Evolutionary conservation across 306 rosid species (phyloP), one percentile per base, ranked within the genome.

Genomic region (Lathyrus aphaca): DNA sequence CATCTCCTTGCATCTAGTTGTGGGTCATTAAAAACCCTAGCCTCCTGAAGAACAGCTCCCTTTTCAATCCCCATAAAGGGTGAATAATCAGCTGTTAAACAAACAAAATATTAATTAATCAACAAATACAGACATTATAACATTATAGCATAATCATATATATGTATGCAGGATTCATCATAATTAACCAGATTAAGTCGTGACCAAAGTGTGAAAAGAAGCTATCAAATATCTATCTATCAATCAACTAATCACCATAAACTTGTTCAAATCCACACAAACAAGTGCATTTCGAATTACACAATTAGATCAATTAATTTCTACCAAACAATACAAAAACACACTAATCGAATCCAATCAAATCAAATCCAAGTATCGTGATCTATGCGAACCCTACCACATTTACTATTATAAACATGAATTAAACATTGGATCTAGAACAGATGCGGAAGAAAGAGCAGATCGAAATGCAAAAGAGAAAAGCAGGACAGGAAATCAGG

Each of bases 31-130:
- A 94, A 94, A 82, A 94, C 99, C 71, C 99, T 83, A 68, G 99
- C 97, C 77, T 94, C 99, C 85, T 91, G 99, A 80, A 94, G 96
- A 73, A 91, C 97, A 61, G 95, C 92, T 29, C 97, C 99, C 86
- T 94, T 94, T 69, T 94, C 99, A 40, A 94, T 94, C 63, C 99
- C 99, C 84, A 86, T 3, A 72, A 94, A 94, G 6, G 99, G 99
- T 48, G 96, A 89, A 77, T 91, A 94, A 40, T 94, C 97, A 10
- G 77, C 95, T 87, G 89, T 58, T 75, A 76, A 78, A 45, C 57
- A 51, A 58, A 14, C 25, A 10, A 67, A 75, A 21, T 60, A 40
- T 13, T 11, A 56, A 78, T 77, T 71, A 68, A 68, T 80, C 69
- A 66, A 23, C 37, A 58, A 67, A 23, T 10, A 59, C 17, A 11